Evolutionary conservation across 257 asterid species (phyloP).

Genomic region (Craterostigma plantagineum): DNA sequence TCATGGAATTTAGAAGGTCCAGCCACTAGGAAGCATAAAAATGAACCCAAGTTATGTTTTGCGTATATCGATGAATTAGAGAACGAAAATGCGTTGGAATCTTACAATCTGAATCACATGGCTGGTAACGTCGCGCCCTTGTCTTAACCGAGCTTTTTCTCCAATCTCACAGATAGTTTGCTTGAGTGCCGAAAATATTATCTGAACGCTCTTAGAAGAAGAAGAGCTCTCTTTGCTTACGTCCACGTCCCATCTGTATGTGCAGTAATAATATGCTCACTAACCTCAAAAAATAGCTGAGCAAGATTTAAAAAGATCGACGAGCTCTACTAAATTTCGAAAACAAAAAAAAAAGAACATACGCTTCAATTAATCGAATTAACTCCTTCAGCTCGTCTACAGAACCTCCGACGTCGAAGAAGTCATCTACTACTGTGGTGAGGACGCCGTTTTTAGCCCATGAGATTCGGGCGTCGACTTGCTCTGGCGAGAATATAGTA

Average conservation of each 20-base stretch:
- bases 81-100: constrained; percentile 7
- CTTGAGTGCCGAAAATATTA: constrained; percentile 54
- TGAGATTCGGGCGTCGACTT: constrained; percentile 68
- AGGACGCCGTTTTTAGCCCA: constrained; percentile 87
- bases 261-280: background rate
- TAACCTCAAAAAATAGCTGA: background rate
- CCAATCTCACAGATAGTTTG: constrained; percentile 49
- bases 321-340: background rate
- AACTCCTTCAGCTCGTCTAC: constrained; percentile 50
- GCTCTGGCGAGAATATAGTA: constrained; percentile 46
- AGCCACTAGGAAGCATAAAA: constrained; percentile 44
- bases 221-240: constrained; percentile 36
- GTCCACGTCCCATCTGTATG: constrained; percentile 64
- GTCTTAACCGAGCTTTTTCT: constrained; percentile 31
- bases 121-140: constrained; percentile 34
- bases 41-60: too few relatives aligned
- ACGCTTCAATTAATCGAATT: constrained; percentile 54
- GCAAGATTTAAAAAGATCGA: constrained; percentile 1
- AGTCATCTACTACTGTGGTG: constrained; percentile 85
- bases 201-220: constrained; percentile 42
- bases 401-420: constrained; percentile 80
- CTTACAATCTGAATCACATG: constrained; percentile 65
- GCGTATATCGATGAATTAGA: background rate
- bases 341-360: constrained; percentile 6
- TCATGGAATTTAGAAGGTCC: constrained; percentile 48